Base-by-base conservation (phyloP, 257 asterid species). In the Verbena officinalis region DNA sequence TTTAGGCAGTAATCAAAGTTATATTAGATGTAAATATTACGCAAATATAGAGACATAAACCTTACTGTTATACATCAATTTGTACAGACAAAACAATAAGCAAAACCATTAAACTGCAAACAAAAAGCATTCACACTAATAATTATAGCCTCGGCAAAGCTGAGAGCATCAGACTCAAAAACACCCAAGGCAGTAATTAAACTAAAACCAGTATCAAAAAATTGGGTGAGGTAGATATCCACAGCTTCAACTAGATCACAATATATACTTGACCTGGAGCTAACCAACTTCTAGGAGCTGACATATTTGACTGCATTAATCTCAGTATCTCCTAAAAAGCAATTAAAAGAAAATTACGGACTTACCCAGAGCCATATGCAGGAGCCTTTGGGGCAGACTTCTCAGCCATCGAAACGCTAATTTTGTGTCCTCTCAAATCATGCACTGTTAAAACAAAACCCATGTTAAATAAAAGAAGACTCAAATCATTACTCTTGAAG, bases 341-440 rank as follows among this genome's bases (percentile, higher is more conserved):
- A 64, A 38, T 21, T 24, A 17, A 49, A n/a, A 20, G 21, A n/a
- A 22, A 45, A 21, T 33, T 9, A 61, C 33, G 13, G 55, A 33
- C 78, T 70, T 84, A 95, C 99, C 98, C 89, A 55, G 85, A 84
- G 66, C 95, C 95, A 80, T 77, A 87, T 12, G 90, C 60, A 1
- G 95, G 75, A 73, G 93, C 83, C 78, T 81, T 95, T 55, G 99
- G 97, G 61, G 98, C 95, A 72, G 98, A 91, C 74, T 95, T 94
- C 69, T 88, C 99, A 62, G 99, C 98, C 99, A 95, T 95, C 0
- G 93, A 62, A 10, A 95, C 99, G 19, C 73, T 86, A 63, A 95
- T 95, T 56, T 85, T 86, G 73, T 82, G 27, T 30, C 99, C 99
- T 80, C 98, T 84, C 75, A 95, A 9, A 15, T 84, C 95, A 51